Base-by-base conservation (phyloP, 2,329 filamentous ascomycete genomes). In the Ampelomyces quisqualis region DNA sequence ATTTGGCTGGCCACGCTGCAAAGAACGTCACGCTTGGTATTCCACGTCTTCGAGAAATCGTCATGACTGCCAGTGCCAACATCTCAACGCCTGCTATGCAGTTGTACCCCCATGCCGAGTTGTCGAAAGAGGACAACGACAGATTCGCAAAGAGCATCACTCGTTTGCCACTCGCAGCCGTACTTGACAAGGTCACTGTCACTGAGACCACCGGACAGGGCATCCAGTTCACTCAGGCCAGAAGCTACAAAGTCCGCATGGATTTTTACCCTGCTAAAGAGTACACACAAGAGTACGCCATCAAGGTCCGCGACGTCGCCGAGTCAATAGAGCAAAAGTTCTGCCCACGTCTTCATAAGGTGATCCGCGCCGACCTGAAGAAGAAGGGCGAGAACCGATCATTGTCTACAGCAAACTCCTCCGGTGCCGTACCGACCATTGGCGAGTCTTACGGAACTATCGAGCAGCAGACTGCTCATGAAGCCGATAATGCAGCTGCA, bases 1-100 rank as follows among this genome's bases (percentile, higher is more conserved):
- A 98, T 79, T 88, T 98, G 80, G 93, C 93, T 69, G 93, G 93
- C 63, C 91, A 97, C 76, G 90, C 93, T 14, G 86, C 93, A 20
- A 97, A 96, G 77, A 98, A 98, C 79, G 94, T 98, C 64, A 98
- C 93, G 1, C 80, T 96, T 14, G 93, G 93, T 88, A 97, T 98
- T 64, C 93, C 93, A 44, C 89, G 93, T 72, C 79, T 98, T 14
- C 81, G 93, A 73, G 93, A 98, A 78, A 96, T 98, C 58, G 80
- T 98, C 53, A 98, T 98, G 93, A 97, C 93, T 34, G 93, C 93
- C 18, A 93, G 88, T 64, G 80, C 84, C 36, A 80, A 85, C 31
- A 96, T 97, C 49, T 87, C 89, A 26, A 98, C 93, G 0, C 93
- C 93, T 2, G 81, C 83, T 4, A 95, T 95, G 89, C 93, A 88